Percentiles rank a stretch among this genome's conserved stretches.
These are phyloP conservation scores for Clavariopsis aquatica DNA, from an alignment of 495 filamentous ascomycete species.

Conservation along the genomic window DNA sequence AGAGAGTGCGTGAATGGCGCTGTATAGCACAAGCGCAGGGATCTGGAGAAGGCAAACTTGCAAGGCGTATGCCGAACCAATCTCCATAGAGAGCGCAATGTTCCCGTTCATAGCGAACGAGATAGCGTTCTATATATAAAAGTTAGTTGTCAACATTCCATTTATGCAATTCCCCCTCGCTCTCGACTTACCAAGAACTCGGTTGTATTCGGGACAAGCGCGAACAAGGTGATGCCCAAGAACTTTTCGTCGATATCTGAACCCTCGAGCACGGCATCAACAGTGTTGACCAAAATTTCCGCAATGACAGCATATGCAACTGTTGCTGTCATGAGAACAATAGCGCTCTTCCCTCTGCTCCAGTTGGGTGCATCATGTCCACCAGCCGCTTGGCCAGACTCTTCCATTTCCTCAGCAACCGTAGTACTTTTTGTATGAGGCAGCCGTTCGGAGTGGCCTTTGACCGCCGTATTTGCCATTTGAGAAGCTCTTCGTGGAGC, in stretches of 20 bases:
- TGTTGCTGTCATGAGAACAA: constrained; percentile 88
- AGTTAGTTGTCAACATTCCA: constrained; percentile 43
- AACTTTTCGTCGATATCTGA: constrained; percentile 97
- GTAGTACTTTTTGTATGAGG: constrained; percentile 14
- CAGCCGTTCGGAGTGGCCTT: constrained; percentile 27
- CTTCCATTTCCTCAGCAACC: constrained; percentile 22
- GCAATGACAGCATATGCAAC: constrained; percentile 93
- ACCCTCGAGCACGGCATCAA: constrained; percentile 87
- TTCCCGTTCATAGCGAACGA: constrained; percentile 99
- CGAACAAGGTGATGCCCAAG: constrained; percentile 94
- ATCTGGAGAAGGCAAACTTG: constrained; percentile 98
- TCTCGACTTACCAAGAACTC: constrained; percentile 79
- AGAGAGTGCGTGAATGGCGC: constrained; percentile 59
- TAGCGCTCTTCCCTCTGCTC: constrained; percentile 83
- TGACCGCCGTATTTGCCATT: constrained; percentile 41
- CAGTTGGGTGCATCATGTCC: constrained; percentile 98
- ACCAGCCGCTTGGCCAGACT: constrained; percentile 52
- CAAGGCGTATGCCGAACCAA: constrained; percentile 93
- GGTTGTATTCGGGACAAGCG: constrained; percentile 95
- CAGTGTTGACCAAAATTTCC: constrained; percentile 94
- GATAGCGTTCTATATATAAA: constrained; percentile 80
- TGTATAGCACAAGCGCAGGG: constrained; percentile 89
- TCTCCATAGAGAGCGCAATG: constrained; percentile 98
- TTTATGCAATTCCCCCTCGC: neutral
- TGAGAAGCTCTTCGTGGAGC: constrained; percentile 52